Evolutionary conservation across 177 flowering plant genomes (phyloP), one percentile per base, ranked within the genome.

Genomic region (Vitis hybrid): DNA sequence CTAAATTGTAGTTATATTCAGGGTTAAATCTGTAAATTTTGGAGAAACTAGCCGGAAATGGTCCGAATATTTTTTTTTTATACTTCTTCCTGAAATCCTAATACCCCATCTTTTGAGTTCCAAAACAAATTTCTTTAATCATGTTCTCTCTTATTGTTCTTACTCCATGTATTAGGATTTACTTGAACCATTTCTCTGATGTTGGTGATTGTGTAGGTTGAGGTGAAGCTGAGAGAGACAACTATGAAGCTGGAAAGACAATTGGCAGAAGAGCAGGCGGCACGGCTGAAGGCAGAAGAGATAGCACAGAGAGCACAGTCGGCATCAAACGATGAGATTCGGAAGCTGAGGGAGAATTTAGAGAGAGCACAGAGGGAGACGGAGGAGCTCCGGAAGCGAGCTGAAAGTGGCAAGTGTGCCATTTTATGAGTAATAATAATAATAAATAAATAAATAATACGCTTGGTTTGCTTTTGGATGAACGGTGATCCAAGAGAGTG

Each of bases 201-300:
- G 1, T 51, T 67, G 13, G 1, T 39, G 8, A 39, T 69, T 57
- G 1, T 68, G 11, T 60, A 90, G 97, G 89, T 94, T 79, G 98
- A 92, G 79, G 12, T 63, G 26, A 92, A 83, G 83, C 89, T 94
- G 19, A 84, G 49, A 45, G 97, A 92, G 75, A 81, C 91, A 3
- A 86, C 93, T 1, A 52, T 45, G 10, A 83, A 78, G 79, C 93
- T 92, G 50, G 95, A 94, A 69, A 78, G 79, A 63, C 89, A 86
- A 67, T 70, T 94, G 81, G 90, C 90, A 16, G 86, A 78, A 74
- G 98, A 94, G 81, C 91, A 87, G 67, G 87, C 86, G 58, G 95
- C 97, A 20, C 74, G 98, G 10, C 53, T 87, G 64, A 81, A 72
- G 74, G 89, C 91, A n/a, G 90, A 92, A 78, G 74, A 83, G 76